Evolutionary conservation across 257 asterid species (phyloP).

Genomic region (Solanum pinnatisectum): DNA sequence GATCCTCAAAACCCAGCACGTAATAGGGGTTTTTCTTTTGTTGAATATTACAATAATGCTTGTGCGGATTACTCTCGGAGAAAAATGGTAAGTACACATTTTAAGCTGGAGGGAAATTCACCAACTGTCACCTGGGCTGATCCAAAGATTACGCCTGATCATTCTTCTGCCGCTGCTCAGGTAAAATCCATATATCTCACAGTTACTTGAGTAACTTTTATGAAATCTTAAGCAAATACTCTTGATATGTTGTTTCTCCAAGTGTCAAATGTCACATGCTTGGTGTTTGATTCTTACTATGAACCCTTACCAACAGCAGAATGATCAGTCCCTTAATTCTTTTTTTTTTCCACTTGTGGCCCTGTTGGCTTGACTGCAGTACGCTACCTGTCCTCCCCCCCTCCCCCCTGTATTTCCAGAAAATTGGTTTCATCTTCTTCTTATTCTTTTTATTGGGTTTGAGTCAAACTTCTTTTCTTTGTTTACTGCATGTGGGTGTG

Average conservation of each 20-base stretch:
- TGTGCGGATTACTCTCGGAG: slow-evolving; percentile 93
- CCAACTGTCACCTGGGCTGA: slow-evolving; percentile 98
- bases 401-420: background rate
- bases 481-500: background rate
- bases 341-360: background rate
- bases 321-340: background rate
- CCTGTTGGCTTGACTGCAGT: background rate
- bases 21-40: slow-evolving; percentile 93
- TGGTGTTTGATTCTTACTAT: background rate
- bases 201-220: background rate
- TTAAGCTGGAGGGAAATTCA: slow-evolving; percentile 71
- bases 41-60: slow-evolving; percentile 88
- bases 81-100: slow-evolving; percentile 51
- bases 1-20: slow-evolving; percentile 81
- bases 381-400: background rate
- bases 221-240: background rate
- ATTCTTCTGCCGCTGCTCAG: slow-evolving; percentile 82
- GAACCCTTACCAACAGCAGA: background rate
- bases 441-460: background rate
- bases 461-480: background rate
- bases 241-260: background rate
- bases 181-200: slow-evolving; percentile 18
- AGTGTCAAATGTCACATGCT: background rate
- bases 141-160: slow-evolving; percentile 74
- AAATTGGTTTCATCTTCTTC: background rate